phyloP scores from a whole-genome alignment of 2,329 filamentous ascomycete species.

The Colletotrichum noveboracense region DNA sequence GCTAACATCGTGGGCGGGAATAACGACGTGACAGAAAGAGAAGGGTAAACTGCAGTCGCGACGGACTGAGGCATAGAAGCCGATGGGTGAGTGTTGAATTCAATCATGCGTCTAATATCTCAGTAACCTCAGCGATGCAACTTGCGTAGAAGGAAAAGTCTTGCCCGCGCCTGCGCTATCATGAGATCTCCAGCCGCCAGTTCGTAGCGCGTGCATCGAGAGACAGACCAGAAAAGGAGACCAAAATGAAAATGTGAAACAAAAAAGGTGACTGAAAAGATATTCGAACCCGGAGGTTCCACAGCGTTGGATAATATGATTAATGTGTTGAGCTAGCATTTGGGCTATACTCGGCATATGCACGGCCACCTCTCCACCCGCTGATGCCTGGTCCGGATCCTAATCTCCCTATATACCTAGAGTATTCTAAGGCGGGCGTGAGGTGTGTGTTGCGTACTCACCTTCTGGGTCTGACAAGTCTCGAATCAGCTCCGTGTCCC shows the following conservation, averaged over 20 bases:
- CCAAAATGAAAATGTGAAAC: not conserved
- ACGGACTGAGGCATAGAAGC: too few species aligned
- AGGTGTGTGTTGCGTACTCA: not conserved
- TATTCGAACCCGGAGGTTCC: not conserved
- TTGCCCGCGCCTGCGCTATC: not conserved
- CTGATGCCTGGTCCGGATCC: not conserved
- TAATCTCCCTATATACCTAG: not conserved
- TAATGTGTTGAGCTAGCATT: not conserved
- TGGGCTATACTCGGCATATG: not conserved
- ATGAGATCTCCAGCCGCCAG: not conserved
- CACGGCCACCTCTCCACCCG: not conserved
- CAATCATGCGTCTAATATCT: rapidly evolving
- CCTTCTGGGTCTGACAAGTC: not conserved
- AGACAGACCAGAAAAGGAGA: not conserved
- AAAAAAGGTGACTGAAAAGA: not conserved
- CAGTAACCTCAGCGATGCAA: not conserved
- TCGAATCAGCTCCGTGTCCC: not conserved
- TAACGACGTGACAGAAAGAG: not conserved
- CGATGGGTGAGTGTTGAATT: not conserved
- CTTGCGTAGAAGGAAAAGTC: not conserved
- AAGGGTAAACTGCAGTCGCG: too few species aligned
- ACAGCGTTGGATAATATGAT: not conserved
- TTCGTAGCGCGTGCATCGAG: not conserved
- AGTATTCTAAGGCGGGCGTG: not conserved
- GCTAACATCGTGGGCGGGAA: rapidly evolving